A percentile compares a stretch with the other conserved stretches of the same genome.
phyloP scores from a whole-genome alignment of 108 stramenopile species.

The Nitzschia putrida region DNA sequence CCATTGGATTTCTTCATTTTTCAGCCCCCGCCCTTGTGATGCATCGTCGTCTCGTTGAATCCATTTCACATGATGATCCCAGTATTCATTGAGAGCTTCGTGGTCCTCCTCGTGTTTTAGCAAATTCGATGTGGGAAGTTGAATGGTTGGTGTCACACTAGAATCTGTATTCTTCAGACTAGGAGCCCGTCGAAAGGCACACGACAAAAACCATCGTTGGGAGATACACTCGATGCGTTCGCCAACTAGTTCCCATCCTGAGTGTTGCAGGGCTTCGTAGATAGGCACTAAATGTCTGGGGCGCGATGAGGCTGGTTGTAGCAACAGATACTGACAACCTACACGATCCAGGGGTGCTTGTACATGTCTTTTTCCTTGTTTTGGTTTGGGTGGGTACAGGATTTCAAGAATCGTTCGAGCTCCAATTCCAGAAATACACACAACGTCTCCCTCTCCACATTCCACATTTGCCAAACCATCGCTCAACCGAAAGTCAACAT shows the following conservation, averaged over 20 bases:
- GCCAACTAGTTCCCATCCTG: constrained; percentile 53
- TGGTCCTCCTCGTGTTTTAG: constrained; percentile 6
- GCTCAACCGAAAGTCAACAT: constrained; percentile 66
- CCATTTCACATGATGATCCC: constrained; percentile 62
- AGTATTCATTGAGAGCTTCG: constrained; percentile 46
- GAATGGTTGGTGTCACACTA: neutral
- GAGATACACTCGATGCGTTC: constrained; percentile 62
- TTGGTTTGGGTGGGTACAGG: constrained; percentile 19
- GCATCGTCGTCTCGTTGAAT: constrained; percentile 41
- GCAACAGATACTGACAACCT: constrained; percentile 44
- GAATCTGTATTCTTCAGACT: neutral
- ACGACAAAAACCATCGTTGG: constrained; percentile 64
- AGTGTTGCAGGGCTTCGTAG: constrained; percentile 56
- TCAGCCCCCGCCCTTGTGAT: constrained; percentile 15
- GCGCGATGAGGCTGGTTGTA: constrained; percentile 77
- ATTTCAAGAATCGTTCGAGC: constrained; percentile 71
- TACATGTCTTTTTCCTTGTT: neutral
- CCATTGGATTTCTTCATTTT: constrained; percentile 41
- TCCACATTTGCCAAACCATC: constrained; percentile 60
- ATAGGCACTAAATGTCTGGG: constrained; percentile 61
- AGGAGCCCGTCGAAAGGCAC: constrained; percentile 40
- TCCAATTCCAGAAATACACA: constrained; percentile 86
- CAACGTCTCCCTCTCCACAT: constrained; percentile 60
- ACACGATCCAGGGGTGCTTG: constrained; percentile 43
- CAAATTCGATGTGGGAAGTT: constrained; percentile 19